These are phyloP conservation scores for Musa schizocarpa DNA, from an alignment of 176 grass and related monocot species.

Conservation along the genomic window DNA sequence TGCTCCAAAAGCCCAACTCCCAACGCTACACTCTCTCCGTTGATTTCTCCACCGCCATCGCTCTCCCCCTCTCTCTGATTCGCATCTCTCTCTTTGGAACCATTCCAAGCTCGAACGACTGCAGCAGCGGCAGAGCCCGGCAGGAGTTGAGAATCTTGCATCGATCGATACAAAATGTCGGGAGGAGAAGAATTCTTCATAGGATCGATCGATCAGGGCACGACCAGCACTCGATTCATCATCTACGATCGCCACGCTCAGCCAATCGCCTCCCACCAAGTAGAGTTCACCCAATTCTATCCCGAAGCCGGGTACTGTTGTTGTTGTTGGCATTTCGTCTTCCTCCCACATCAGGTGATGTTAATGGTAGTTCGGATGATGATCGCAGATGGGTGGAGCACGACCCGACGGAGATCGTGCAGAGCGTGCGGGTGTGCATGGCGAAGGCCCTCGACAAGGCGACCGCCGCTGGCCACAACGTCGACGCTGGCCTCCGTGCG, in stretches of 20 bases:
- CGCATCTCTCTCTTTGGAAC: too few relatives aligned
- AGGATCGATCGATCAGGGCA: slow-evolving; percentile 85
- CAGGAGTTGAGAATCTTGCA: neutral
- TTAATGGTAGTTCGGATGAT: neutral
- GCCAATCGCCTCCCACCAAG: slow-evolving; percentile 71
- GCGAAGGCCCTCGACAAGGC: slow-evolving; percentile 47
- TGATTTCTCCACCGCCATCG: too few relatives aligned
- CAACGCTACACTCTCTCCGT: too few relatives aligned
- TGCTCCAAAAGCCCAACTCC: too few relatives aligned
- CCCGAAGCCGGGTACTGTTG: slow-evolving; percentile 61
- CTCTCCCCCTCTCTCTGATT: too few relatives aligned
- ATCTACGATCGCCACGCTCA: slow-evolving; percentile 72
- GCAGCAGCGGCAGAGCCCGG: neutral
- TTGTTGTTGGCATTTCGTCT: neutral
- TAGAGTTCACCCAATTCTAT: slow-evolving; percentile 94
- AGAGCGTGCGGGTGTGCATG: slow-evolving; percentile 69
- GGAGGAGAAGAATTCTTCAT: slow-evolving; percentile 51
- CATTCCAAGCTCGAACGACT: too few relatives aligned
- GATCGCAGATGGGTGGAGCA: slow-evolving; percentile 85
- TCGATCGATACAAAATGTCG: slow-evolving; percentile 22
- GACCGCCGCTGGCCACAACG: slow-evolving; percentile 34
- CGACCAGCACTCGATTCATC: slow-evolving; percentile 91
- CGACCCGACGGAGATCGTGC: slow-evolving; percentile 80
- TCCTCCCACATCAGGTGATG: too few relatives aligned
- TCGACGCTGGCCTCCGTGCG: slow-evolving; percentile 50